A percentile compares a stretch with the other conserved stretches of the same genome.
Evolutionary conservation across 148 eudicot genomes (phyloP).

Genomic region (Chenopodium album): DNA sequence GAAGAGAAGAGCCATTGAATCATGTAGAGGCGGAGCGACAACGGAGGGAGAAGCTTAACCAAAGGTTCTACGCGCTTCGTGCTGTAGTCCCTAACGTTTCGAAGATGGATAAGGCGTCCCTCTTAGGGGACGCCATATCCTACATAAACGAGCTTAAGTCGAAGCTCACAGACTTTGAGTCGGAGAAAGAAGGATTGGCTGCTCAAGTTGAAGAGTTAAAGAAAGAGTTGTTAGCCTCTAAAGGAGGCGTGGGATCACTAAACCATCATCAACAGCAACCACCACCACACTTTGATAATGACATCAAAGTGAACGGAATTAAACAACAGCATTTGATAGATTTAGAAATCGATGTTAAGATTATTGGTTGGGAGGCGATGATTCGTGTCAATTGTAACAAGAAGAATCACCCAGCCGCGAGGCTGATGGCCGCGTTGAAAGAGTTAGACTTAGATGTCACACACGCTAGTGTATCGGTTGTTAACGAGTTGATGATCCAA

Average conservation of each 20-base stretch:
- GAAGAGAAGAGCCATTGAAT: constrained; percentile 88
- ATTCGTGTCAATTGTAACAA: constrained; percentile 67
- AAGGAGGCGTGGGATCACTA: constrained; percentile 15
- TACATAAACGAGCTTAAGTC: constrained; percentile 74
- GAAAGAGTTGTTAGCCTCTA: constrained; percentile 43
- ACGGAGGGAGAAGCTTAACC: constrained; percentile 91
- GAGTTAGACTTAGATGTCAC: constrained; percentile 76
- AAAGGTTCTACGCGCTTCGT: constrained; percentile 74
- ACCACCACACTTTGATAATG: not conserved
- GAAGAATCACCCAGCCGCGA: constrained; percentile 84
- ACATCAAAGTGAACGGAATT: constrained; percentile 18
- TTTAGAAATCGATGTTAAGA: constrained; percentile 75
- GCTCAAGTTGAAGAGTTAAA: constrained; percentile 45
- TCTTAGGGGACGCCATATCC: constrained; percentile 80
- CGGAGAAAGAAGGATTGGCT: constrained; percentile 52
- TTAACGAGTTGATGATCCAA: constrained; percentile 90
- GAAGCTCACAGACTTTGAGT: constrained; percentile 46
- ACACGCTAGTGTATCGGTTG: constrained; percentile 82
- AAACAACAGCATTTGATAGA: constrained; percentile 28
- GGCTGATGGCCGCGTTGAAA: constrained; percentile 68
- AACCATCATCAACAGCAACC: not conserved
- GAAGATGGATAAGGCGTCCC: constrained; percentile 96
- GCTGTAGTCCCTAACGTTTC: constrained; percentile 96
- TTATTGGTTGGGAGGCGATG: constrained; percentile 91
- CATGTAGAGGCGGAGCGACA: constrained; percentile 97